These are phyloP conservation scores for Oryza officinalis DNA, from an alignment of 176 grass and related monocot genomes.

Conservation along the genomic window DNA sequence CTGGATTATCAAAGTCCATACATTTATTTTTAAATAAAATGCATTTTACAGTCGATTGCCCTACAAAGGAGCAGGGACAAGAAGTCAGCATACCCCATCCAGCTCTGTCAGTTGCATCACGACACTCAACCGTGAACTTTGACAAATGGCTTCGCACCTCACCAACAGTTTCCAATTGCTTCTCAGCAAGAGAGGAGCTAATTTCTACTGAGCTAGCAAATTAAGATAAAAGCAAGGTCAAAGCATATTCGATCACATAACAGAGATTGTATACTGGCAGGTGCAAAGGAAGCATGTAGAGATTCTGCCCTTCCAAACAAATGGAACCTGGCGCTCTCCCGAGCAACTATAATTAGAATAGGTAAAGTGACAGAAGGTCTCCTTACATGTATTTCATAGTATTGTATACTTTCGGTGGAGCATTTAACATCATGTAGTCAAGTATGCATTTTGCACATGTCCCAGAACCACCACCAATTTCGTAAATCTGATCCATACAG, in stretches of 20 bases:
- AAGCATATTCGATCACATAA: conserved; percentile 29
- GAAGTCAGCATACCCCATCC: conserved; percentile 81
- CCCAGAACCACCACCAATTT: conserved; percentile 95
- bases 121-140: conserved; percentile 74
- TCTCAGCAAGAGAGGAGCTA: conserved; percentile 93
- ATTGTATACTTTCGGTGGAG: conserved; percentile 87
- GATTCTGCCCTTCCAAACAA: no score
- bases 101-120: conserved; percentile 80
- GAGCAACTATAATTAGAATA: no score
- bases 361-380: conserved; percentile 13
- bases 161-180: conserved; percentile 80
- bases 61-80: conserved; percentile 1
- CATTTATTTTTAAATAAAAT: not conserved
- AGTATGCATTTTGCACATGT: conserved; percentile 93
- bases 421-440: conserved; percentile 99
- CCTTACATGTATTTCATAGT: conserved; percentile 93
- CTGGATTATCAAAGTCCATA: not conserved
- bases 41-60: not conserved
- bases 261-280: no score
- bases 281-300: no score
- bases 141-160: conserved; percentile 91
- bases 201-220: conserved; percentile 94
- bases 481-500: conserved; percentile 76
- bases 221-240: conserved; percentile 45
- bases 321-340: no score